Conservation (phyloP, 2,329 filamentous ascomycete species). For the Penicillium expansum region DNA sequence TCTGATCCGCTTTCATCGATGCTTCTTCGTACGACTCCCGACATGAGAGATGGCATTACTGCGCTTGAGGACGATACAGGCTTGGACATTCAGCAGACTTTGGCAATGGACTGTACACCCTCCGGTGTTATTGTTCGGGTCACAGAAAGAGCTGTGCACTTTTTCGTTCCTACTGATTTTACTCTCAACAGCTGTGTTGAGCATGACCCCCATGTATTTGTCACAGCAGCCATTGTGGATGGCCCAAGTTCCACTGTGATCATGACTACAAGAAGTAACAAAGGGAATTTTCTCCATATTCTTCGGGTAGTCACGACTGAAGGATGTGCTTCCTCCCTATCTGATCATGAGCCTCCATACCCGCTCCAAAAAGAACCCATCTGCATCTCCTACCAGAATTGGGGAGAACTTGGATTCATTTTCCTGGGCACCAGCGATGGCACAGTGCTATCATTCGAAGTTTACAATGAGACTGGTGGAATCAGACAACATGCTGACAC, state of each 20-base stretch:
- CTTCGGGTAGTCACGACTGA: conserved; percentile 22
- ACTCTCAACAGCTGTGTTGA: conserved; percentile 22
- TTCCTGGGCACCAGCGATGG: conserved; percentile 44
- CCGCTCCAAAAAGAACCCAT: conserved; percentile 36
- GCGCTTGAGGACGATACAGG: conserved; percentile 39
- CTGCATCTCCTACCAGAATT: conserved; percentile 32
- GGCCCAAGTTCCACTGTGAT: conserved; percentile 29
- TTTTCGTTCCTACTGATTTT: conserved; percentile 27
- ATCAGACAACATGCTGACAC: conserved; percentile 26
- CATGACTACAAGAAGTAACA: conserved; percentile 26
- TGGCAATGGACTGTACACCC: conserved; percentile 42
- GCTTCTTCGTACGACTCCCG: conserved; percentile 38
- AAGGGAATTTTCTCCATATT: conserved; percentile 30
- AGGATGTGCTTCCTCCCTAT: conserved; percentile 18
- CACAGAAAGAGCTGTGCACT: conserved; percentile 37
- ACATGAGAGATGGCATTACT: conserved; percentile 39
- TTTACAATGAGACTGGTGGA: conserved; percentile 16
- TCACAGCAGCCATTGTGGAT: conserved; percentile 32
- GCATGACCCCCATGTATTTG: conserved; percentile 24
- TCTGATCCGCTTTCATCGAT: conserved; percentile 44
- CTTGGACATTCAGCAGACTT: conserved; percentile 44
- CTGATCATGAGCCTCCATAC: conserved; percentile 23
- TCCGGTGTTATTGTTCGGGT: conserved; percentile 43
- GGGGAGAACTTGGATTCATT: conserved; percentile 29
- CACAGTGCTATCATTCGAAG: conserved; percentile 33